Base-by-base conservation (phyloP, 345 rosid genomes). In the Viola odorata region DNA sequence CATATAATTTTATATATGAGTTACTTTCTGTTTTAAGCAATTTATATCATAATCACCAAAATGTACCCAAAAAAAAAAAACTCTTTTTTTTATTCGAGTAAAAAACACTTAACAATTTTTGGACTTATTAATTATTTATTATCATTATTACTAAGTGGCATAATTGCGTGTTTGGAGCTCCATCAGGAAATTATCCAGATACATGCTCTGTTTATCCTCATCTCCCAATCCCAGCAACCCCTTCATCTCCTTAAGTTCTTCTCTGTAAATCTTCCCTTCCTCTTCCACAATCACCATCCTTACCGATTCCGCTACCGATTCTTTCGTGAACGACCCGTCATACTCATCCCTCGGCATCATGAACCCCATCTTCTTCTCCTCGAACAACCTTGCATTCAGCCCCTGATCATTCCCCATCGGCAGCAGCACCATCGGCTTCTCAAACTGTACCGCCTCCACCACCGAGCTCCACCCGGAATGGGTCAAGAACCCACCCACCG, bases 401-500 rank as follows among this genome's bases (percentile, higher is more conserved):
- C 86, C 84, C 63, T 82, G 84, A 42, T 77, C 82, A 50, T 70
- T 68, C 50, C 70, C 5, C 48, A 79, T 66, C 3, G 80, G 77
- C 6, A 77, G 23, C 52, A 70, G 54, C 6, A 79, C 64, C 50
- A 79, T 57, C 53, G 73, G 64, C 53, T 67, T 56, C 17, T 77
- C 84, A 8, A 66, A 67, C 0, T 62, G 59, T 9, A 81, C 53
- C 12, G 76, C 83, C 56, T 78, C 85, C 15, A 81, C 75, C 12
- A 73, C 65, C 16, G 79, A 81, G 59, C 73, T 78, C 81, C 80
- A 81, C 5, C 79, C 83, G 41, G 74, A 78, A 3, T 78, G 83
- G 8, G 78, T 75, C 69, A 81, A 59, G 50, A 75, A 78, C 32
- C 80, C 80, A 0, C 80, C 80, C 12, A 79, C 75, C 15, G 80